Base-by-base conservation (phyloP, 164 flowering plant genomes). In the Chimonanthus salicifolius region DNA sequence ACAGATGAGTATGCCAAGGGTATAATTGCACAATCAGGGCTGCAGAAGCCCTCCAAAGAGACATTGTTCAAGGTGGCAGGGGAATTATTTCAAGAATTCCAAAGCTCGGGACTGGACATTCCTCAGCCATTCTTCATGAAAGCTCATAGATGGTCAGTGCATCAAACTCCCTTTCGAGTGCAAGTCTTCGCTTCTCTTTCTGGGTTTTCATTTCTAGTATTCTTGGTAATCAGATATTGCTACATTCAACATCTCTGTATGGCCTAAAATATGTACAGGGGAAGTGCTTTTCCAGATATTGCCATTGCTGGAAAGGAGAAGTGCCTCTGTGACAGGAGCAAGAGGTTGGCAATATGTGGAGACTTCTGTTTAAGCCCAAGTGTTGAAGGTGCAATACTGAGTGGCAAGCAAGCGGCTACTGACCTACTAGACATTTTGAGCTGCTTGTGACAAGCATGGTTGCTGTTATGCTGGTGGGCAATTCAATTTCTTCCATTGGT, bases 141-240 rank as follows among this genome's bases (percentile, higher is more conserved):
- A 85, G 96, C 98, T 78, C 98, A 93, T 78, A 83, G 98, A 83
- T 93, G 98, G 97, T 92, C 9, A 76, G 92, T 83, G 69, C 72
- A 47, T 54, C 44, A 67, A 18, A 45, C 11, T 6, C 62, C 60
- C 33, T 21, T 73, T 75, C 9, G 51, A 68, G 5, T 68, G 70
- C 13, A 4, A 68, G 70, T 44, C 11, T 33, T 33, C 33, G 0
- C 33, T 33, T 33, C 33, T 33, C 33, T 1, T 33, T 54, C 6
- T 4, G 60, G 60, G 16, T 54, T 3, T 54, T 54, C 6, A 15
- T 54, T 7, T 54, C 60, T 54, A 54, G 11, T n/a, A 54, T 54
- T 54, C 33, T 10, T 54, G 60, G 11, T 54, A 10, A n/a, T 9
- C 5, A n/a, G 60, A 54, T 3, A 13, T 7, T 54, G 60, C 60